Conservation (phyloP, 164 flowering plant genomes). For the Piper longum region DNA sequence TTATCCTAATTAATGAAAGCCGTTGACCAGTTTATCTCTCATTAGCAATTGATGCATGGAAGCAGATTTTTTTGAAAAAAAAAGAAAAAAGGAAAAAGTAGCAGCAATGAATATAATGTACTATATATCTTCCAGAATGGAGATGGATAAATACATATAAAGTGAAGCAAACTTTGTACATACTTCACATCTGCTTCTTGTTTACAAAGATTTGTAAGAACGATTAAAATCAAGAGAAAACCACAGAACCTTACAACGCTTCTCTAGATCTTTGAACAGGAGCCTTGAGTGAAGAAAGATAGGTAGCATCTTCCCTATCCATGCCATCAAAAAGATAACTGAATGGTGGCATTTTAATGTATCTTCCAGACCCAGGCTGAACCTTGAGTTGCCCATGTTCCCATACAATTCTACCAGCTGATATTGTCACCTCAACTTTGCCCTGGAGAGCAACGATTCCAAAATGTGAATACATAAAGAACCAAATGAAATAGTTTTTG, state of each 20-base stretch:
- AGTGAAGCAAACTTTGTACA: too few relatives aligned
- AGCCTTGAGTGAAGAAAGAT: slow-evolving; percentile 62
- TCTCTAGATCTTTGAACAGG: slow-evolving; percentile 47
- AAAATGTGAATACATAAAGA: background rate
- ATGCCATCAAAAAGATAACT: slow-evolving; percentile 61
- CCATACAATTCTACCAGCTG: slow-evolving; percentile 88
- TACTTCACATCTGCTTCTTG: too few relatives aligned
- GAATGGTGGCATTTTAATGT: slow-evolving; percentile 65
- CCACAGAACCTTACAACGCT: slow-evolving; percentile 9
- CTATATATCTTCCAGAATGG: too few relatives aligned
- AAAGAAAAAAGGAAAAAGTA: too few relatives aligned
- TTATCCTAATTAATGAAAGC: background rate
- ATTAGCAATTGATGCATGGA: too few relatives aligned
- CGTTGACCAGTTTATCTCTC: background rate
- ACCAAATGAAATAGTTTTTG: background rate
- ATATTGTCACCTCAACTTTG: slow-evolving; percentile 84
- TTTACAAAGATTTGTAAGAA: too few relatives aligned
- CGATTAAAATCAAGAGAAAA: background rate
- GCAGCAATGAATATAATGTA: too few relatives aligned
- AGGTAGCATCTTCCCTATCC: slow-evolving; percentile 51
- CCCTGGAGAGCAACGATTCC: slow-evolving; percentile 36
- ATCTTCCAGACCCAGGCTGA: slow-evolving; percentile 69
- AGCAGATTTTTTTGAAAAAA: too few relatives aligned
- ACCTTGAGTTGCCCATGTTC: slow-evolving; percentile 56
- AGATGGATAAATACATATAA: too few relatives aligned